Base-by-base conservation (phyloP, 306 rosid genomes). In the Trifolium dubium region DNA sequence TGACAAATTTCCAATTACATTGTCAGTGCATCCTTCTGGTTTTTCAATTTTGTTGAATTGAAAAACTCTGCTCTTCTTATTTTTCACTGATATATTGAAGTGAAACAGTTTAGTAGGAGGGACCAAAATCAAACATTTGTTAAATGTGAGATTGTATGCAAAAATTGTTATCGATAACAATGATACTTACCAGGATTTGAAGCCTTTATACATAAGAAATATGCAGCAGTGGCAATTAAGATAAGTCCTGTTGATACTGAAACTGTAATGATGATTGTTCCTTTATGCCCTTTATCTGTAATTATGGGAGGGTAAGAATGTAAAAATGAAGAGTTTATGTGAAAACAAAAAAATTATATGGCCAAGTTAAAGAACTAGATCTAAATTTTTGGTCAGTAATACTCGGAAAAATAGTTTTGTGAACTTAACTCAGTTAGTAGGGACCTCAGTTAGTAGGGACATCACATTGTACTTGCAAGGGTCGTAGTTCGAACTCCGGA, bases 1-100 rank as follows among this genome's bases (percentile, higher is more conserved):
- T 41, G 76, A 74, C 10, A 80, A 29, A 41, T 74, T 61, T 61
- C 69, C 77, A 74, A 69, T 62, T 2, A 31, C 37, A 11, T 13
- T 41, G 17, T 49, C 32, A 11, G 47, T 18, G 30, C 49, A 2
- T 32, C 32, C 67, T 41, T 46, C 50, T 6, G 39, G 15, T 15
- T 31, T 30, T 61, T 28, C 64, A 50, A 39, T 49, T 32, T 35
- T 68, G 8, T 34, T 59, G 9, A 34, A 12, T 12, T 14, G 66
- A 31, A 60, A 60, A 14, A 32, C 31, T 34, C 3, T 58, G 12
- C 2, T 3, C 31, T 39, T 30, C 51, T 66, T 31, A 8, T 51
- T 51, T 19, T 31, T 63, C 47, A 4, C 58, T 70, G 77, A 50
- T 62, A 37, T 31, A n/a, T 17, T 60, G 19, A 18, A 58, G 69